Conservation (phyloP, 140 eudicot genomes). For the Anethum foeniculum region DNA sequence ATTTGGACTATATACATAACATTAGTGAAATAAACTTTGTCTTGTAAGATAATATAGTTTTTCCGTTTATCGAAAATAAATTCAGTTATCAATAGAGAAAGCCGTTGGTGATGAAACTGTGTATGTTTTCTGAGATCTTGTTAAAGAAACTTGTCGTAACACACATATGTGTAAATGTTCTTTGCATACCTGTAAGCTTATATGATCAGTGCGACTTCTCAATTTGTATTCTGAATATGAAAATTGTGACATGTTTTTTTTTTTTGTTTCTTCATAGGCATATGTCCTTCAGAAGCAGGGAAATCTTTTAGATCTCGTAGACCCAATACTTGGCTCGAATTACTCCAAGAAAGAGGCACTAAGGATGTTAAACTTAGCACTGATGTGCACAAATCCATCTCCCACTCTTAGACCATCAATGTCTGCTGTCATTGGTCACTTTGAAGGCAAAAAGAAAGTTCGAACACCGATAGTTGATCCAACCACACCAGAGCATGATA, state of each 20-base stretch:
- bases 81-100: too few relatives aligned
- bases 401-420: constrained; percentile 65
- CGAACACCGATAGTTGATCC: constrained; percentile 34
- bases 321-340: constrained; percentile 40
- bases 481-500: constrained; percentile 22
- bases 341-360: constrained; percentile 43
- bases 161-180: neutral
- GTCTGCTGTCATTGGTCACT: constrained; percentile 60
- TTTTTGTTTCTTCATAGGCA: constrained; percentile 28
- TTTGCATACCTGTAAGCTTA: neutral
- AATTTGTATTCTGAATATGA: neutral
- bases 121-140: neutral
- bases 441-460: constrained; percentile 45
- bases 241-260: neutral
- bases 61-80: too few relatives aligned
- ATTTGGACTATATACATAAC: too few relatives aligned
- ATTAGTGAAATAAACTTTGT: too few relatives aligned
- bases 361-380: constrained; percentile 44
- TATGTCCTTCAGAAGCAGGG: constrained; percentile 54
- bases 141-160: neutral
- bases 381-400: constrained; percentile 59
- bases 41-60: too few relatives aligned
- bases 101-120: too few relatives aligned
- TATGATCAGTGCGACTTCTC: neutral
- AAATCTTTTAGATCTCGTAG: constrained; percentile 56